phyloP scores from a whole-genome alignment of 2,329 filamentous ascomycete species.

The Fusarium burgessii region DNA sequence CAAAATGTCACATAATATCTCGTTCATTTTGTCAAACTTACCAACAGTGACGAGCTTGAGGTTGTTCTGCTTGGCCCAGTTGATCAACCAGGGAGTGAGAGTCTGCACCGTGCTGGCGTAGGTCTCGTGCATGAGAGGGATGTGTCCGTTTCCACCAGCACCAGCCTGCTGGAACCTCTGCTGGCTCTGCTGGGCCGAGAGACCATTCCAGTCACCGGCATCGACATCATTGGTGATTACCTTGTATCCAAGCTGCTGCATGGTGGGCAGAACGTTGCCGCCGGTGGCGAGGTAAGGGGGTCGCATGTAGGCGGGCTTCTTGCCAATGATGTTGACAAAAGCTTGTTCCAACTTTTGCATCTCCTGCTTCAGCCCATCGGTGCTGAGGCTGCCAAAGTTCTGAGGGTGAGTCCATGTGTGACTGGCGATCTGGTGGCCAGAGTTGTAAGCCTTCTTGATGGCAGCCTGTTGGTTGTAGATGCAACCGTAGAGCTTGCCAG shows the following conservation, averaged over 20 bases:
- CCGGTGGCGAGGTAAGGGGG: conserved; percentile 63
- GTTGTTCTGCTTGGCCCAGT: conserved; percentile 62
- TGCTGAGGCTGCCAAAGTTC: conserved; percentile 55
- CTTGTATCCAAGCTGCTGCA: conserved; percentile 66
- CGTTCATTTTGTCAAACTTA: conserved; percentile 45
- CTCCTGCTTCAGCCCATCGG: conserved; percentile 57
- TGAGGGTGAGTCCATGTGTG: conserved; percentile 66
- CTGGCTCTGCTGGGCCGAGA: conserved; percentile 63
- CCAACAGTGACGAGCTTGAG: conserved; percentile 63
- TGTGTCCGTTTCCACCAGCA: conserved; percentile 60
- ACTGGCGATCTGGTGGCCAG: conserved; percentile 65
- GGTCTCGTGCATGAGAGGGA: conserved; percentile 69
- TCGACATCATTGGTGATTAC: conserved; percentile 72
- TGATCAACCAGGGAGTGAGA: conserved; percentile 63
- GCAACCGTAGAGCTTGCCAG: conserved; percentile 63
- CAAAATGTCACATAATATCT: fast-evolving
- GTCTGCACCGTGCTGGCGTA: conserved; percentile 62
- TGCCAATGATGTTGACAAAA: conserved; percentile 61
- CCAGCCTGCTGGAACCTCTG: conserved; percentile 62
- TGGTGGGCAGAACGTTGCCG: conserved; percentile 56
- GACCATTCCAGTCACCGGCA: conserved; percentile 70
- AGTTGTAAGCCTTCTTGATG: conserved; percentile 64
- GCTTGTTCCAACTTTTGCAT: conserved; percentile 65
- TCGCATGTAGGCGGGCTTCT: conserved; percentile 63
- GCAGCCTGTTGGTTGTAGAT: conserved; percentile 63